Percentiles rank a stretch among this genome's conserved stretches.
phyloP scores from a whole-genome alignment of 2,329 filamentous ascomycete species.

The Neofusicoccum cordaticola region DNA sequence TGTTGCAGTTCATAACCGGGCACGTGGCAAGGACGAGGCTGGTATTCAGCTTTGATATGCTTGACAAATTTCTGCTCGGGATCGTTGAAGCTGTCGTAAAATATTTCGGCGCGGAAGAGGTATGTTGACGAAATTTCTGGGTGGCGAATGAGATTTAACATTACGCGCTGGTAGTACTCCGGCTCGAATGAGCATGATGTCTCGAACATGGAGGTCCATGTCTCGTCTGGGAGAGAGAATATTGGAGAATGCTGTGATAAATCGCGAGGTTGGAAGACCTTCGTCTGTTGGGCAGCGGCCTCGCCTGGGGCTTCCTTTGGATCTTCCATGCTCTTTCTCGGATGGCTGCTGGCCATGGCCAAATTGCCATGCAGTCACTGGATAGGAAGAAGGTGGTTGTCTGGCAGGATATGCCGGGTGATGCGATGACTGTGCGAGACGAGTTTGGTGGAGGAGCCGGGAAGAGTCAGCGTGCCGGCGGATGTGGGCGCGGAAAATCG shows the following conservation, averaged over 20 bases:
- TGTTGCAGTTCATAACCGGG: constrained; percentile 51
- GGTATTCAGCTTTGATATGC: constrained; percentile 47
- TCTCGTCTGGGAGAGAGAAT: constrained; percentile 28
- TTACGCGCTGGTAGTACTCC: constrained; percentile 62
- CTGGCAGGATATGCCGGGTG: neutral
- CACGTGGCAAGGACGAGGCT: constrained; percentile 22
- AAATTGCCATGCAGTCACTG: neutral
- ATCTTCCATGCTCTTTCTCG: constrained; percentile 2
- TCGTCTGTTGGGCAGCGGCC: neutral
- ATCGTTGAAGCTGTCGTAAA: constrained; percentile 52
- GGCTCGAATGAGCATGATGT: constrained; percentile 61
- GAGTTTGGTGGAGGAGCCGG: neutral
- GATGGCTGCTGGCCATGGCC: neutral
- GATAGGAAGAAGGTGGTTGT: neutral
- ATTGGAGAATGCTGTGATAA: constrained; percentile 22
- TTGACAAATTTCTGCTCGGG: constrained; percentile 41
- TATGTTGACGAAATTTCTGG: constrained; percentile 77
- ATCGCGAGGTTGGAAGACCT: constrained; percentile 33
- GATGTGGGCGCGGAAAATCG: neutral
- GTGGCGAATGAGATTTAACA: constrained; percentile 73
- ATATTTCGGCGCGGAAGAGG: constrained; percentile 75
- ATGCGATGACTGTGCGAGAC: neutral
- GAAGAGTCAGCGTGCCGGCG: neutral
- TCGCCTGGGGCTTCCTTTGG: neutral
- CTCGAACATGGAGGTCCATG: constrained; percentile 38